Base-by-base conservation (phyloP, 331 rosid genomes). In the Arachis monticola region DNA sequence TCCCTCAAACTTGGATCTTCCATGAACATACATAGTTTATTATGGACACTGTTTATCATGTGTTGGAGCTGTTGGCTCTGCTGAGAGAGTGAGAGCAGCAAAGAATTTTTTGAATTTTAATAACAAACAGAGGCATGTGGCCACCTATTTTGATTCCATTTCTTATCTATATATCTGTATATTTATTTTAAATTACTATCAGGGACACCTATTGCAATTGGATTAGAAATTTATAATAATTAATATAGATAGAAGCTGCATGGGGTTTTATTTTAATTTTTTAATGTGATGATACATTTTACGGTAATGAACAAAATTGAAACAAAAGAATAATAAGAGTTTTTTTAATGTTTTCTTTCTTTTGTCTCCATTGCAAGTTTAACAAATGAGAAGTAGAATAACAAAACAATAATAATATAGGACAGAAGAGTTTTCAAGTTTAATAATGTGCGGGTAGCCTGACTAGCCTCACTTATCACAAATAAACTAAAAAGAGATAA, bases 101-200 rank as follows among this genome's bases (percentile, higher is more conserved):
- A 3, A 32, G 12, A 67, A 76, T 72, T 72, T 72, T 70, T 50
- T 4, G 44, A 64, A 35, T n/a, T 62, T 75, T 27, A 60, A 72
- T 75, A 79, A 60, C 74, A 80, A 80, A 72, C 80, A 76, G 5
- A 74, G 42, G 30, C 84, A 80, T 80, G 87, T 83, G 87, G 78
- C 77, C 75, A 79, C 52, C 79, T 72, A 55, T 80, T 76, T 77
- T 2, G 69, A 50, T 70, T 75, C 74, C 1, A 64, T 44, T 81
- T 63, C 71, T 12, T 60, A 8, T 17, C 22, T 10, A 6, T 4
- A 27, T 35, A 35, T 35, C 4, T 35, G 4, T 35, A 2, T 35
- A 35, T 35, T 35, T 27, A 27, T 35, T 58, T 57, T 65, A 10
- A 32, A 55, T 53, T 77, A 48, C 40, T 55, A 56, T 8, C 57